Conservation (phyloP, 208 protist genomes). For the Wallacemonas sp. region DNA sequence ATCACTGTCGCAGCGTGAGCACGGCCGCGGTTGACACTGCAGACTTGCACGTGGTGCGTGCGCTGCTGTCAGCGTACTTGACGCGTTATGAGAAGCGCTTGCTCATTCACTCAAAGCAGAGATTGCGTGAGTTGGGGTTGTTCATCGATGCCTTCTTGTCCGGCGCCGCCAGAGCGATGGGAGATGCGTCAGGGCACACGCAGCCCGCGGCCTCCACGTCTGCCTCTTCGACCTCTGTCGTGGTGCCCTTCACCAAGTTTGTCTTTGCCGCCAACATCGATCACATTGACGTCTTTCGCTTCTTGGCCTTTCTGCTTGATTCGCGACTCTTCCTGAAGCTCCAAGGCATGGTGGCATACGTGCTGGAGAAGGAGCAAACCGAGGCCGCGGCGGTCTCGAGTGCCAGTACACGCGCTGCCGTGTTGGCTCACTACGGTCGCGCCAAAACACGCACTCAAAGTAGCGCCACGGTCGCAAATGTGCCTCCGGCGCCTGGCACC, state of each 20-base stretch:
- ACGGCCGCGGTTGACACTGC: constrained; percentile 35
- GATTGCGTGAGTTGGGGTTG: constrained; percentile 76
- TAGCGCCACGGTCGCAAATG: too few relatives aligned
- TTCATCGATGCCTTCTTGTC: constrained; percentile 54
- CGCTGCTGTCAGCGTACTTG: constrained; percentile 68
- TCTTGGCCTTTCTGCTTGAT: constrained; percentile 58
- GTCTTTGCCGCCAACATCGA: constrained; percentile 79
- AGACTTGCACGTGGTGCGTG: constrained; percentile 43
- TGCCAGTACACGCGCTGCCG: background rate
- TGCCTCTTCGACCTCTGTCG: background rate
- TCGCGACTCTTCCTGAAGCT: constrained; percentile 72
- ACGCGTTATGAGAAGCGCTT: constrained; percentile 75
- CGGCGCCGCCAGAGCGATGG: too few relatives aligned
- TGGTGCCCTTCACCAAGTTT: constrained; percentile 48
- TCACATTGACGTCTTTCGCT: constrained; percentile 62
- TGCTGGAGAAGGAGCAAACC: constrained; percentile 15
- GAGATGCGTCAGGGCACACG: too few relatives aligned
- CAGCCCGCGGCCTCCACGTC: background rate
- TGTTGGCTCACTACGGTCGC: background rate
- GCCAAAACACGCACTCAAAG: background rate
- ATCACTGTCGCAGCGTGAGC: constrained; percentile 89
- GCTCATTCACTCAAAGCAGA: constrained; percentile 85
- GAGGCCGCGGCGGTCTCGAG: background rate
- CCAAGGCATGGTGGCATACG: constrained; percentile 52
- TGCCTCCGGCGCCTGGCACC: too few relatives aligned